A percentile compares a stretch with the other conserved stretches of the same genome.
Evolutionary conservation across 495 filamentous ascomycete genomes (phyloP).

Genomic region (Neurospora sp.): DNA sequence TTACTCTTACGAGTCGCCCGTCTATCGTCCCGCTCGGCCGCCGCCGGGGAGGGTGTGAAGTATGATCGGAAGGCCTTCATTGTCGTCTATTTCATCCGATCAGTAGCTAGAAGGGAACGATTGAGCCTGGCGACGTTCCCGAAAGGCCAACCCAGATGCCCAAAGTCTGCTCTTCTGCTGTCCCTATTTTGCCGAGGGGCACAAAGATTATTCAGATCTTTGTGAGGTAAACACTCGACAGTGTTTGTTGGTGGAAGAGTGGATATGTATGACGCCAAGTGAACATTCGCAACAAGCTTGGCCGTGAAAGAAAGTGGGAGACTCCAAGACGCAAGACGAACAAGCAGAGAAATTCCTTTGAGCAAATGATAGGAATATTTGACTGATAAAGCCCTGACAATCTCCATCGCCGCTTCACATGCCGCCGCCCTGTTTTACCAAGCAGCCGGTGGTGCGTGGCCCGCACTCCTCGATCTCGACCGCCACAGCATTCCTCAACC

Average conservation of each 20-base stretch:
- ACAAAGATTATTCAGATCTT: neutral
- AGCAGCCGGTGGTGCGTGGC: neutral
- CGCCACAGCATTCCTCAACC: neutral
- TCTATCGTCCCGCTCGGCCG: neutral
- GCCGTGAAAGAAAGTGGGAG: neutral
- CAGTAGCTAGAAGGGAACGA: neutral
- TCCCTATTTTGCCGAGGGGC: neutral
- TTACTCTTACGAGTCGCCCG: neutral
- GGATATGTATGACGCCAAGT: neutral
- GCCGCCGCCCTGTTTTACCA: neutral
- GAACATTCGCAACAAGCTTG: neutral
- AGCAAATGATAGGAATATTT: neutral
- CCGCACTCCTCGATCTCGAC: neutral
- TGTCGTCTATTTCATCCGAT: neutral
- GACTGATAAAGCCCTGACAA: neutral
- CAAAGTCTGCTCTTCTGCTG: neutral
- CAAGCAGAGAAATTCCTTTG: neutral
- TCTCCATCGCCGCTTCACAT: neutral
- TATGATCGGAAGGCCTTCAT: slow-evolving; percentile 19
- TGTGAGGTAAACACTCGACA: neutral
- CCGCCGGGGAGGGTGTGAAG: slow-evolving; percentile 7
- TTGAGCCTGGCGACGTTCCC: neutral
- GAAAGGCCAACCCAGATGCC: neutral
- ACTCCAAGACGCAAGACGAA: neutral
- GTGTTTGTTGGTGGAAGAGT: neutral